A percentile compares a stretch with the other conserved stretches of the same genome.
Conservation (phyloP, 768 basidiomycete species). For the Antrodiella citrinella region DNA sequence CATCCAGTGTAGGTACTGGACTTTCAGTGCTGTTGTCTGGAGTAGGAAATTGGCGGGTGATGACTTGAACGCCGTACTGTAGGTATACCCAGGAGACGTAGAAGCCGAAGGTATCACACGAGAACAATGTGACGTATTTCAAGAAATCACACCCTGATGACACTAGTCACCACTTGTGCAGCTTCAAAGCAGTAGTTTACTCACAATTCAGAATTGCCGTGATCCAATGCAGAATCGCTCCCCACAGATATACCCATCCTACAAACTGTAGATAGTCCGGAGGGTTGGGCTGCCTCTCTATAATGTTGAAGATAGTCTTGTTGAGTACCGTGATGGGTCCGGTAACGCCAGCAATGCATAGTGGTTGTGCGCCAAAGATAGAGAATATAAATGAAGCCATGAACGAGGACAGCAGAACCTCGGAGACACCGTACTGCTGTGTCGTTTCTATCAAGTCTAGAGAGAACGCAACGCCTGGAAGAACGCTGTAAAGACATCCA, state of each 20-base stretch:
- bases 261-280: slow-evolving; percentile 81
- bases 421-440: slow-evolving; percentile 80
- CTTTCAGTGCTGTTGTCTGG: slow-evolving; percentile 10
- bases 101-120: slow-evolving; percentile 90
- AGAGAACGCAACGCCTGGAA: slow-evolving; percentile 89
- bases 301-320: slow-evolving; percentile 79
- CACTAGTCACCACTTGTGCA: too few species aligned
- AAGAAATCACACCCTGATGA: slow-evolving; percentile 79
- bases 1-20: slow-evolving; percentile 29
- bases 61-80: slow-evolving; percentile 83
- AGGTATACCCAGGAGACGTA: slow-evolving; percentile 88
- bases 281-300: slow-evolving; percentile 44
- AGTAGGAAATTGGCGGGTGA: slow-evolving; percentile 58
- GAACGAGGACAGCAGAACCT: slow-evolving; percentile 77
- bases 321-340: slow-evolving; percentile 92
- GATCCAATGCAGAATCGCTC: slow-evolving; percentile 77
- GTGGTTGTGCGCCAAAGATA: slow-evolving; percentile 81
- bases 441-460: slow-evolving; percentile 90
- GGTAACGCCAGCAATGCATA: slow-evolving; percentile 88
- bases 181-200: slow-evolving; percentile 12
- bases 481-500: slow-evolving; percentile 38
- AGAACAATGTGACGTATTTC: slow-evolving; percentile 81
- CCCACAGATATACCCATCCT: slow-evolving; percentile 92
- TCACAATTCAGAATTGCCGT: slow-evolving; percentile 73
- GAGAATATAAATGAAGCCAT: slow-evolving; percentile 88